phyloP scores from a whole-genome alignment of 345 rosid species.

The Toxicodendron radicans region DNA sequence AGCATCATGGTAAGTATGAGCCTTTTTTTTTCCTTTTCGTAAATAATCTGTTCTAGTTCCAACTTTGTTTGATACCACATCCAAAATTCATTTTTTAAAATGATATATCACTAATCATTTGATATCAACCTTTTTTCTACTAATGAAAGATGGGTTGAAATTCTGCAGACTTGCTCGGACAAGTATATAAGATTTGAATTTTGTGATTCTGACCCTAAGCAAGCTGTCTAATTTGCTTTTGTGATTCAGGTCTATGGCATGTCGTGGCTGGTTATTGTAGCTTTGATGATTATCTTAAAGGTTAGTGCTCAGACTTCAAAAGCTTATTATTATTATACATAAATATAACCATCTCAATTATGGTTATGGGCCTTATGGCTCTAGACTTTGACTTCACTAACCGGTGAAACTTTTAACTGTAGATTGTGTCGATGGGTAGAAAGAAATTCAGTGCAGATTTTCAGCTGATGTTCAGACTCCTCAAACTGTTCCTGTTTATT shows the following conservation, averaged over 20 bases:
- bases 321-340: neutral
- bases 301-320: constrained; percentile 29
- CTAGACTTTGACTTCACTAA: neutral
- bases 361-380: neutral
- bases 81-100: neutral
- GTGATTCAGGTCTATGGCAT: constrained; percentile 71
- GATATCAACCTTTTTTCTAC: too few species aligned
- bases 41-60: constrained; percentile 1
- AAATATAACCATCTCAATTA: neutral
- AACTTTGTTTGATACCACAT: neutral
- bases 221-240: constrained; percentile 16
- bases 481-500: constrained; percentile 69
- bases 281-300: constrained; percentile 76
- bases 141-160: too few species aligned
- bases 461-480: constrained; percentile 92
- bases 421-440: constrained; percentile 93
- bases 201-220: too few species aligned
- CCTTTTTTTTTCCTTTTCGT: neutral
- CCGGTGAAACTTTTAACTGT: constrained; percentile 26
- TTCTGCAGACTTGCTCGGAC: too few species aligned
- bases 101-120: neutral
- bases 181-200: too few species aligned
- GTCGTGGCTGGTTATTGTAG: constrained; percentile 92
- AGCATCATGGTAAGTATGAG: constrained; percentile 62
- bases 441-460: constrained; percentile 96